Evolutionary conservation across 257 asterid species (phyloP), one percentile per base, ranked within the genome.

Genomic region (Solanum gandarillasii): DNA sequence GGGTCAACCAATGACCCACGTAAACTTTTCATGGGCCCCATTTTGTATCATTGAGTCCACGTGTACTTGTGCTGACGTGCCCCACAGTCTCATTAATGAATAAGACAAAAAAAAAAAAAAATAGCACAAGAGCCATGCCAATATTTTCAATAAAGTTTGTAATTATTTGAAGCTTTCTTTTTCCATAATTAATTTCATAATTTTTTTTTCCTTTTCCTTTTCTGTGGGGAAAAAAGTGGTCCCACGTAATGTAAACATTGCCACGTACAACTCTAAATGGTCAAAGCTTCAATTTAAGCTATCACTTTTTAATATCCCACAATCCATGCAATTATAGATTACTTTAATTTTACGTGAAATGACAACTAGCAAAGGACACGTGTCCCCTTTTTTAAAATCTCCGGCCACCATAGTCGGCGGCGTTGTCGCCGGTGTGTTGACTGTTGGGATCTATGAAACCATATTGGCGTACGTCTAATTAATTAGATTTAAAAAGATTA

Each of bases 121-220:
- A 90, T 90, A 31, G 84, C 96, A 93, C 98, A 89, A 73, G 94
- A 86, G 88, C 92, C 94, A 88, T 90, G 94, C 93, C 93, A 84
- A 89, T 83, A 86, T 87, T 79, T 91, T 86, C 85, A 71, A 78
- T 90, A 90, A 92, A 90, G 94, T 83, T 72, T 65, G 43, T 31
- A 82, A 46, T 82, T 29, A 82, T 82, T 29, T 82, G 86, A 4
- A 82, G 20, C 41, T 82, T 29, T 82, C 29, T 27, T 79, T 79
- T 79, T 9, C 39, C 39, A 20, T 82, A 82, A 5, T 82, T 48
- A 48, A 82, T 82, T 29, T 48, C 36, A 38, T 18, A 9, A 18
- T 4, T 79, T 43, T 78, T n/a, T 76, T 10, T 48, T 31, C 20
- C 9, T 31, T 46, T 48, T 18, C 36, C 21, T 81, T 9, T 81